Percentiles rank a stretch among this genome's conserved stretches.
phyloP scores from a whole-genome alignment of 2,329 filamentous ascomycete genomes.

The Rhynchosporium graminicola region DNA sequence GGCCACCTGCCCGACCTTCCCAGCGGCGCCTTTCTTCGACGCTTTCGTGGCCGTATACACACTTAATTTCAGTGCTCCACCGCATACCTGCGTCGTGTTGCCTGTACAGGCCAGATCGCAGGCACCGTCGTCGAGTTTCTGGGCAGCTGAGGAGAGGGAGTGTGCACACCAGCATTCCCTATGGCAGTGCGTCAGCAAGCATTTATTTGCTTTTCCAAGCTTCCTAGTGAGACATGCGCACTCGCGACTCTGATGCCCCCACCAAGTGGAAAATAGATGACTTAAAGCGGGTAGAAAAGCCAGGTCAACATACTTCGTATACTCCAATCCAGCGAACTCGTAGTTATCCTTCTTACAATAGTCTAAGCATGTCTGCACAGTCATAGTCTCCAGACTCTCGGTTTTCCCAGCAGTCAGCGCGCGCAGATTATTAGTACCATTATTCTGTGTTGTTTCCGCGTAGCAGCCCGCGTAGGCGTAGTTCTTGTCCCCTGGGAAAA shows the following conservation, averaged over 20 bases:
- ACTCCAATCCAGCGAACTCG: constrained; percentile 36
- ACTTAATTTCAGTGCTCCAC: constrained; percentile 52
- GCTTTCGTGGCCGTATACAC: constrained; percentile 43
- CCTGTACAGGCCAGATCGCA: constrained; percentile 58
- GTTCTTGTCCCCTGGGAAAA: constrained; percentile 24
- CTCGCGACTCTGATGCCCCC: neutral
- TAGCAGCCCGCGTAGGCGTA: constrained; percentile 44
- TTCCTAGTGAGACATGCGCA: neutral
- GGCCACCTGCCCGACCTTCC: constrained; percentile 23
- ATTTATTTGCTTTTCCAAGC: too few species aligned
- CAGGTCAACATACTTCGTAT: constrained; percentile 32
- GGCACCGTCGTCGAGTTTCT: constrained; percentile 47
- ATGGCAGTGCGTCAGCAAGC: neutral
- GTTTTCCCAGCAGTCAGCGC: constrained; percentile 29
- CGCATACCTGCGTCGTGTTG: constrained; percentile 53
- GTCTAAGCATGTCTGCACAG: constrained; percentile 30
- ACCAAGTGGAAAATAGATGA: neutral
- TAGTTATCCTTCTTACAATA: constrained; percentile 28
- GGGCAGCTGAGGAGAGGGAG: constrained; percentile 49
- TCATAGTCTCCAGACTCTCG: constrained; percentile 32
- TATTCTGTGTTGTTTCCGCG: constrained; percentile 42
- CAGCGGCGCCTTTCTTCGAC: constrained; percentile 26
- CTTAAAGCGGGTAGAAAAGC: neutral
- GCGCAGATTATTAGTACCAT: constrained; percentile 29
- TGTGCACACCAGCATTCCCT: constrained; percentile 63